Percentiles rank a stretch among this genome's conserved stretches.
Evolutionary conservation across 495 filamentous ascomycete species (phyloP).

Genomic region (Articulospora tetracladia): DNA sequence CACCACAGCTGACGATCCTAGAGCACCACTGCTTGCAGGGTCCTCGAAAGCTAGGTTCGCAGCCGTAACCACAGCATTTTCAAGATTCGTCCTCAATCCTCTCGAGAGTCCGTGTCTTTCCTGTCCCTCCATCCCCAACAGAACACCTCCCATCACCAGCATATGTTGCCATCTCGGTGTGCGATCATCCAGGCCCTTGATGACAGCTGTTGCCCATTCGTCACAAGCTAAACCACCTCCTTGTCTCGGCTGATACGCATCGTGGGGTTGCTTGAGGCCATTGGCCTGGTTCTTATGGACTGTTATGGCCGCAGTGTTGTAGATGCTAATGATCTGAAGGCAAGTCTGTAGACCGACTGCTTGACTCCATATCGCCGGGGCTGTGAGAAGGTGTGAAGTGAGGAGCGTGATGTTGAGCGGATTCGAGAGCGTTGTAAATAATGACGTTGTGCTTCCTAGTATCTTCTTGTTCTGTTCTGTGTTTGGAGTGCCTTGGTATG

Average conservation of each 20-base stretch:
- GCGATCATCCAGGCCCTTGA: conserved; percentile 78
- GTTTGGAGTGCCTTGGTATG: conserved; percentile 47
- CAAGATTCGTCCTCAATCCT: conserved; percentile 65
- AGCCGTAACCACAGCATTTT: conserved; percentile 72
- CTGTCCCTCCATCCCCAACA: conserved; percentile 75
- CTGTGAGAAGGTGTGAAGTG: conserved; percentile 81
- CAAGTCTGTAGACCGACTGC: conserved; percentile 68
- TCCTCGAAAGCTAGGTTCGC: conserved; percentile 68
- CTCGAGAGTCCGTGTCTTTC: conserved; percentile 59
- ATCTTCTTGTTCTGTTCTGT: conserved; percentile 50
- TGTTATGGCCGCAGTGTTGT: conserved; percentile 74
- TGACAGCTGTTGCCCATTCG: conserved; percentile 79
- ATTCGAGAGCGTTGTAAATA: conserved; percentile 81
- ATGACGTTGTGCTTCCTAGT: conserved; percentile 73
- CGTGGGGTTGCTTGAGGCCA: conserved; percentile 20
- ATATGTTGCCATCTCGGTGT: conserved; percentile 88
- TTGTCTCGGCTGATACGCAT: conserved; percentile 30
- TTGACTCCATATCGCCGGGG: conserved; percentile 81
- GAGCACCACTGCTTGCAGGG: conserved; percentile 38
- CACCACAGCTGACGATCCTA: conserved; percentile 58
- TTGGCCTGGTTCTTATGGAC: conserved; percentile 53
- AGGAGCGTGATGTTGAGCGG: conserved; percentile 88
- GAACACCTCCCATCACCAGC: conserved; percentile 71
- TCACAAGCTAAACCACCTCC: conserved; percentile 55
- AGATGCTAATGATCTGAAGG: conserved; percentile 78